A percentile compares a stretch with the other conserved stretches of the same genome.
Conservation (phyloP, 192 early-diverging fungal genomes). For the Backusella luteola region DNA sequence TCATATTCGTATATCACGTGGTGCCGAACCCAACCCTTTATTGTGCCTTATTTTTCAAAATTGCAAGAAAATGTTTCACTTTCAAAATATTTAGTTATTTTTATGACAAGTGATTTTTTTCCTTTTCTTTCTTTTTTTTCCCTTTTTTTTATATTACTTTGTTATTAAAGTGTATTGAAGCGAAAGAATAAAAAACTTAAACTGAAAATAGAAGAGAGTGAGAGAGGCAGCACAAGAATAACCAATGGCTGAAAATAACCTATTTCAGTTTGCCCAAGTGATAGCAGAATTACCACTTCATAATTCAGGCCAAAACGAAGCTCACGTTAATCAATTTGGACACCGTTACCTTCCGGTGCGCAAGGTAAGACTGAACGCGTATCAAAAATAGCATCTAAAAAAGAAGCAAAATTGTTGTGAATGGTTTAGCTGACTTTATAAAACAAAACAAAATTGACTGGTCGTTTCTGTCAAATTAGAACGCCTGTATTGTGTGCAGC, state of each 20-base stretch:
- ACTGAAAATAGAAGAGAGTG: neutral
- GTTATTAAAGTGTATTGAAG: neutral
- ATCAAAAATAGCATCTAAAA: neutral
- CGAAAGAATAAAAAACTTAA: neutral
- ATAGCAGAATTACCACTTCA: constrained; percentile 18
- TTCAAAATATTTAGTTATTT: neutral
- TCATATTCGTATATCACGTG: neutral
- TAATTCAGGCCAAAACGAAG: neutral
- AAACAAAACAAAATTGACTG: neutral
- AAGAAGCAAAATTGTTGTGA: neutral
- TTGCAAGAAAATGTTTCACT: neutral
- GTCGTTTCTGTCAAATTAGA: constrained; percentile 24
- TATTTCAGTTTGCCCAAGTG: constrained; percentile 34
- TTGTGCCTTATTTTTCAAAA: neutral
- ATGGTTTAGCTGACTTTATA: neutral
- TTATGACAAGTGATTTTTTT: constrained; percentile 3
- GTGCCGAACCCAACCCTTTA: neutral
- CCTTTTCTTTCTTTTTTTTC: neutral
- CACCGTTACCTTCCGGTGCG: neutral
- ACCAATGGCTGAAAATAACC: constrained; percentile 28
- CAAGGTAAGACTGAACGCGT: neutral
- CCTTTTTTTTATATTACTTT: constrained; percentile 10
- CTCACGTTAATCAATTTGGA: neutral
- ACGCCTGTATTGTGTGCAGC: constrained; percentile 36
- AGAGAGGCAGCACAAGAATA: neutral